Evolutionary conservation across 495 filamentous ascomycete species (phyloP).

Genomic region (Lichina pygmaea): DNA sequence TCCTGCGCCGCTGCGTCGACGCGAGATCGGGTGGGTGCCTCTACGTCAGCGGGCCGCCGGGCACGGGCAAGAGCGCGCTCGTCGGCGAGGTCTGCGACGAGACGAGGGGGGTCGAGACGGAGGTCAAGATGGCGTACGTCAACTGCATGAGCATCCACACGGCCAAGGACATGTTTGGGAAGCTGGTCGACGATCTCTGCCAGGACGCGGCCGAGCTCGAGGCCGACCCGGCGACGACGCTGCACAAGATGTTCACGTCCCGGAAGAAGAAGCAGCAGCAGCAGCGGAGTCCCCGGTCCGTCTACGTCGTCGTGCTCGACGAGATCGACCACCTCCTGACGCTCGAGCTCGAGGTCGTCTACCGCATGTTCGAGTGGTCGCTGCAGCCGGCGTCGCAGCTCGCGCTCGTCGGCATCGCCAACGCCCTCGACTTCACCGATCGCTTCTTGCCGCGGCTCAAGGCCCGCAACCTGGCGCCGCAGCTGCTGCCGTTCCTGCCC

Average conservation of each 20-base stretch:
- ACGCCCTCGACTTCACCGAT: conserved; percentile 85
- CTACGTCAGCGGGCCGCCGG: conserved; percentile 87
- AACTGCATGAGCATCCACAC: conserved; percentile 92
- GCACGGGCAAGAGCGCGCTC: conserved; percentile 89
- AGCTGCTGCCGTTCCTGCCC: conserved; percentile 73
- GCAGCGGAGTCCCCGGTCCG: conserved; percentile 4
- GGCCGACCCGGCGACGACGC: conserved; percentile 19
- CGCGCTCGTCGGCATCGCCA: conserved; percentile 76
- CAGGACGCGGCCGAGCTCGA: conserved; percentile 14
- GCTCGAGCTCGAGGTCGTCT: conserved; percentile 61
- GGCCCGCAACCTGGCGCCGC: conserved; percentile 68
- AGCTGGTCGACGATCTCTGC: conserved; percentile 36
- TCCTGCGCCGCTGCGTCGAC: conserved; percentile 36
- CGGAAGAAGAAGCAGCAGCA: conserved; percentile 15
- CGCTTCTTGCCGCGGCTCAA: conserved; percentile 86
- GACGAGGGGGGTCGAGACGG: conserved; percentile 11
- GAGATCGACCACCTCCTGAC: conserved; percentile 87
- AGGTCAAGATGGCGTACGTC: conserved; percentile 44
- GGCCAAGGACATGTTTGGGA: conserved; percentile 54
- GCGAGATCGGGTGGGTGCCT: conserved; percentile 49
- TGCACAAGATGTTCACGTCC: conserved; percentile 36
- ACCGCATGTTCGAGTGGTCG: conserved; percentile 85
- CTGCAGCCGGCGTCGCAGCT: conserved; percentile 51
- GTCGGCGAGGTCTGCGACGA: conserved; percentile 49
- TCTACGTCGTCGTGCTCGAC: conserved; percentile 65